A percentile compares a stretch with the other conserved stretches of the same genome.
Conservation (phyloP, 2,329 filamentous ascomycete genomes). For the Trichoderma endophyticum region DNA sequence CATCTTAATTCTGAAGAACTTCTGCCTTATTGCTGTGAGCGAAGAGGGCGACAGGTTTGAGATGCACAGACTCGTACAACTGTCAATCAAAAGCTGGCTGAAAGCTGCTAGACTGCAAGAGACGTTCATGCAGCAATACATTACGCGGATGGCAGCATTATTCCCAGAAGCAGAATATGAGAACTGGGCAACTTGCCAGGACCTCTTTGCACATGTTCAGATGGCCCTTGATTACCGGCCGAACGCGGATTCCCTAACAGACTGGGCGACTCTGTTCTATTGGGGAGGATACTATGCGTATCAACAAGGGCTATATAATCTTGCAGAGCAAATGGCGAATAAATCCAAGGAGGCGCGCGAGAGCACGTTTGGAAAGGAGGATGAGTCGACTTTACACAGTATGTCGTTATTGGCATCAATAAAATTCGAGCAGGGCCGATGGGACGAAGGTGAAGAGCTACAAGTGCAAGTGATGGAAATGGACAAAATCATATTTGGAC, state of each 20-base stretch:
- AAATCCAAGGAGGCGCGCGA: too few species aligned
- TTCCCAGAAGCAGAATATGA: constrained; percentile 18
- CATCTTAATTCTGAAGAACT: background rate
- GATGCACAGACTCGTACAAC: constrained; percentile 21
- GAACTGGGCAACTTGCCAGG: background rate
- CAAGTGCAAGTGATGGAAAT: rapidly evolving
- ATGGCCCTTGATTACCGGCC: background rate
- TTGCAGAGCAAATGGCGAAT: background rate
- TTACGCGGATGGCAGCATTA: background rate
- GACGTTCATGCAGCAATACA: background rate
- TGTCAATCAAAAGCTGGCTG: background rate
- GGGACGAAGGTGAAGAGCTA: constrained; percentile 12
- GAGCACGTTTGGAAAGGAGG: background rate
- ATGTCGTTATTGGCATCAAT: background rate
- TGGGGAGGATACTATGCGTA: background rate
- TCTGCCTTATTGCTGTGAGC: background rate
- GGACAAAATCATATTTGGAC: background rate
- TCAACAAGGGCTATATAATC: background rate
- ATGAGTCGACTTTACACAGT: background rate
- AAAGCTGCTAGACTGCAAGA: background rate
- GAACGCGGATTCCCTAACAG: background rate
- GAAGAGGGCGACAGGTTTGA: background rate
- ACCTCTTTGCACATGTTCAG: background rate
- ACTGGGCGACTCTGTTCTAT: constrained; percentile 2
- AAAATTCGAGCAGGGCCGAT: background rate